Base-by-base conservation (phyloP, 2,329 filamentous ascomycete genomes). In the Cryoendolithus antarcticus region DNA sequence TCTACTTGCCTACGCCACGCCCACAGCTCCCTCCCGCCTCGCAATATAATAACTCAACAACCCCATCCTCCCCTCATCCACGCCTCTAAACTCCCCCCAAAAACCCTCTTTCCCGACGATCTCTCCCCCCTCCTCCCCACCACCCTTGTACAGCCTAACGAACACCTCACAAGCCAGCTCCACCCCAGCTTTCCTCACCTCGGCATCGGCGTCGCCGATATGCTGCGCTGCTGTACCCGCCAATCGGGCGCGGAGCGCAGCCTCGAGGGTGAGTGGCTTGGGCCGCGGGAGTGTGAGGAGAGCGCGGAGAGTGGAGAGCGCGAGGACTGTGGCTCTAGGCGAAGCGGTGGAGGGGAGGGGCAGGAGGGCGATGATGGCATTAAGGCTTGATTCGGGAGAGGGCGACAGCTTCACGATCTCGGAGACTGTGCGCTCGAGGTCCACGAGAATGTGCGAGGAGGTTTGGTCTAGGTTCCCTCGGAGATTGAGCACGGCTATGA, bases 1-100 rank as follows among this genome's bases (percentile, higher is more conserved):
- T n/a, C n/a, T n/a, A n/a, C n/a, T n/a, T n/a, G n/a, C n/a, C 19
- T 21, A 21, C 19, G 19, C 19, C 19, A 21, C 19, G 6, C 19
- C 19, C 19, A 21, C 19, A 21, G 39, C 35, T 2, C 32, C 30
- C 30, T 41, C 75, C 56, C 70, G 69, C 66, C 79, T 80, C 31
- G 82, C 82, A 52, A 86, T 80, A 58, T 86, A 88, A 56, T 88
- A 88, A 7, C 80, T 86, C 50, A 88, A 77, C 44, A 88, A 59
- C 48, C 79, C 86, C 65, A 85, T 75, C 13, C 81, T 75, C 47
- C 84, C 81, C 47, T 86, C 81, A 53, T 74, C 72, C 27, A 82
- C 69, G 1, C 63, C 64, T 42, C 48, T 47, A 41, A 86, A 66
- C 15, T 71, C 70, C 28, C 70, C 71, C 82, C 82, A 89, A 55